Conservation (phyloP, 305 asterid genomes). For the Fraxinus velutina region DNA sequence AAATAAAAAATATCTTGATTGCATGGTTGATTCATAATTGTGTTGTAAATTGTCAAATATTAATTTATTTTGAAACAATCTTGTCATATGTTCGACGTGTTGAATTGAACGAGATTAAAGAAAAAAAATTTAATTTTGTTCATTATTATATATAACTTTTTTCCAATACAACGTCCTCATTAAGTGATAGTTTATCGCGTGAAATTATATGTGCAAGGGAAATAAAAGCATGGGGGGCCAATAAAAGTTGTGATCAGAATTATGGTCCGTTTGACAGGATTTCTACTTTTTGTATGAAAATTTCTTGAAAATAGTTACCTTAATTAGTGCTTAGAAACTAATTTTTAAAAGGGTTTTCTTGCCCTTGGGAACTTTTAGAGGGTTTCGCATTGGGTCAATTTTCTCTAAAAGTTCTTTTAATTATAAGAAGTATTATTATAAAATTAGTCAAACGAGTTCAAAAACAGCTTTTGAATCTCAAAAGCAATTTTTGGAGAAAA, state of each 20-base stretch:
- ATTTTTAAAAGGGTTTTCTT: not conserved
- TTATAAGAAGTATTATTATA: not conserved
- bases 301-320: not conserved
- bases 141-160: not conserved
- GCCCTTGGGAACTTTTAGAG: not conserved
- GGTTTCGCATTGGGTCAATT: not conserved
- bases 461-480: not conserved
- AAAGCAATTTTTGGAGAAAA: too few species aligned
- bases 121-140: not conserved
- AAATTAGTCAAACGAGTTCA: not conserved
- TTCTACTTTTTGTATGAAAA: not conserved
- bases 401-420: not conserved
- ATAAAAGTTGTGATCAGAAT: not conserved
- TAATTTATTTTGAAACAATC: not conserved
- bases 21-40: not conserved
- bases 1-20: not conserved
- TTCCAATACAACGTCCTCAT: not conserved
- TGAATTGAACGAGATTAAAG: not conserved
- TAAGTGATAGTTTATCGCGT: not conserved
- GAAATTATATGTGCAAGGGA: not conserved
- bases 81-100: not conserved
- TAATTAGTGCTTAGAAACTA: not conserved
- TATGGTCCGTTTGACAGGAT: not conserved
- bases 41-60: not conserved
- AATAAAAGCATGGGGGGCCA: not conserved